Evolutionary conservation across 1,139 yeast species (phyloP).

Genomic region (Kodamaea ohmeri): DNA sequence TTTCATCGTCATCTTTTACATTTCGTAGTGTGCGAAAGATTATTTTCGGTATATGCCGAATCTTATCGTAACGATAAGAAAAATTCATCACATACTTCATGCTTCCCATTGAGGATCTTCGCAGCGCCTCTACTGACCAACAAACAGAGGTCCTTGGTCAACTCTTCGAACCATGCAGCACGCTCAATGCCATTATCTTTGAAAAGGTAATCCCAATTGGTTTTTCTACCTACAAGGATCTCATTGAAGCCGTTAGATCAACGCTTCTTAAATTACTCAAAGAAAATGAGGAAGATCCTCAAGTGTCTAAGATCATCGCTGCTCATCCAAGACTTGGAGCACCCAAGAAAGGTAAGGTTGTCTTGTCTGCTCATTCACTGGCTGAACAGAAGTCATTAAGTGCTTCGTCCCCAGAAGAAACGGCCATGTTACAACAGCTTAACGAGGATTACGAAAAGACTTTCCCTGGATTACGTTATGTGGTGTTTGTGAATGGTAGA

Average conservation of each 20-base stretch:
- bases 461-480: slow-evolving; percentile 83
- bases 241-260: slow-evolving; percentile 51
- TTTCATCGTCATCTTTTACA: no score
- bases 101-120: slow-evolving; percentile 24
- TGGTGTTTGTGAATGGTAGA: slow-evolving; percentile 89
- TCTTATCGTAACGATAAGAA: slow-evolving; percentile 1
- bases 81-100: slow-evolving; percentile 12
- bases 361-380: slow-evolving; percentile 61
- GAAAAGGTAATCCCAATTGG: slow-evolving; percentile 26
- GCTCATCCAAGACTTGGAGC: slow-evolving; percentile 88
- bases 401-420: slow-evolving; percentile 44
- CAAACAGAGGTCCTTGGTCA: slow-evolving; percentile 45
- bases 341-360: slow-evolving; percentile 25
- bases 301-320: slow-evolving; percentile 54
- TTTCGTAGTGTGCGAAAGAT: no score
- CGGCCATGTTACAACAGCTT: slow-evolving; percentile 45
- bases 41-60: slow-evolving; percentile 1
- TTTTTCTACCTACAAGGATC: slow-evolving; percentile 37
- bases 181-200: slow-evolving; percentile 45
- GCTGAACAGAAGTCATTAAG: slow-evolving; percentile 68
- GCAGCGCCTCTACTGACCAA: slow-evolving; percentile 17
- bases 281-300: slow-evolving; percentile 27
- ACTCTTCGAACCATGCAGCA: slow-evolving; percentile 65
- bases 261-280: slow-evolving; percentile 34
- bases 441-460: slow-evolving; percentile 62